phyloP scores from a whole-genome alignment of 2,329 filamentous ascomycete species.

The Colletotrichum scovillei region DNA sequence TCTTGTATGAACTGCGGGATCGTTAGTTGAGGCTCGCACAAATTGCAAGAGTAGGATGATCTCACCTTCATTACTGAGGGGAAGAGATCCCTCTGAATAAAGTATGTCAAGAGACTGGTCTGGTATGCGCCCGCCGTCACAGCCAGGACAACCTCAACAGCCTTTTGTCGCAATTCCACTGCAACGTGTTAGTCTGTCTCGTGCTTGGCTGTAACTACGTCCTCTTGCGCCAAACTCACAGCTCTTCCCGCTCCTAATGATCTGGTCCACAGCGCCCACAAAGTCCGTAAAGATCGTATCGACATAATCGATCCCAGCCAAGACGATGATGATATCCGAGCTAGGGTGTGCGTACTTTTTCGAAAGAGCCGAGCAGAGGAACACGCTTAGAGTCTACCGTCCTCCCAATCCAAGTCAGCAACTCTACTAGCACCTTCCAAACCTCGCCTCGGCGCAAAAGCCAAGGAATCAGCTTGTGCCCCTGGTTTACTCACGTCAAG shows the following conservation, averaged over 20 bases:
- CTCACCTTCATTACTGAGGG: constrained; percentile 92
- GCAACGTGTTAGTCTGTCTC: constrained; percentile 40
- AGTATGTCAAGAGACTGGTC: constrained; percentile 92
- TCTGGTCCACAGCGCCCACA: constrained; percentile 82
- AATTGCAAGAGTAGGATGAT: neutral
- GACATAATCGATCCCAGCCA: constrained; percentile 89
- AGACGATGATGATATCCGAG: constrained; percentile 90
- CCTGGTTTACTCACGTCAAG: constrained; percentile 75
- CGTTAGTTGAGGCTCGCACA: neutral
- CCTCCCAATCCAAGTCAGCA: neutral
- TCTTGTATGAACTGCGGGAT: constrained; percentile 80
- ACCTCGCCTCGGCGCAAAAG: neutral
- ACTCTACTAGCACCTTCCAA: neutral
- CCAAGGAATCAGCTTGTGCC: neutral
- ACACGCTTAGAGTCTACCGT: constrained; percentile 84
- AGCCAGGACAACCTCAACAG: constrained; percentile 83
- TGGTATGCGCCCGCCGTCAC: constrained; percentile 95
- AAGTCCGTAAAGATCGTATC: constrained; percentile 91
- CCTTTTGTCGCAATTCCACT: constrained; percentile 83
- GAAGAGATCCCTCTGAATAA: constrained; percentile 94
- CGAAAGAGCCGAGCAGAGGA: constrained; percentile 82
- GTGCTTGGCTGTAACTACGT: too few relatives aligned
- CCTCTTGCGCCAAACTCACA: too few relatives aligned
- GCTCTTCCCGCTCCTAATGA: constrained; percentile 80
- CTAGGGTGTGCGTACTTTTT: constrained; percentile 97